phyloP scores from a whole-genome alignment of 2,329 filamentous ascomycete genomes.

The Talaromyces sp. region DNA sequence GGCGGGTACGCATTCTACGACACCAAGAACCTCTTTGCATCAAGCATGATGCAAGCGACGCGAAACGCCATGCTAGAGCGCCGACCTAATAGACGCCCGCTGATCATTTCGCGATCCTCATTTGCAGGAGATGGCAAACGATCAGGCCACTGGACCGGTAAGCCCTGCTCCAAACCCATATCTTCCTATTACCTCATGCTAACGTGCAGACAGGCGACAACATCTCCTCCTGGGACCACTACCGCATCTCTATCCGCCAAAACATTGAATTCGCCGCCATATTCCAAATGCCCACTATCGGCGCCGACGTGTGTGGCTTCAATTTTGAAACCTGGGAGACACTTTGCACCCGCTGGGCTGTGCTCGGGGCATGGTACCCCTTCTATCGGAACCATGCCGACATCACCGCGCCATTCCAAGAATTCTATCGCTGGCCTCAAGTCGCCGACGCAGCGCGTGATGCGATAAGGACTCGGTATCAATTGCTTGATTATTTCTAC shows the following conservation, averaged over 20 bases:
- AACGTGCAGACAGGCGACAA: slow-evolving; percentile 50
- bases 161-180: not conserved
- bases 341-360: slow-evolving; percentile 71
- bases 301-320: slow-evolving; percentile 76
- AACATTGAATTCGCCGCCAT: slow-evolving; percentile 61
- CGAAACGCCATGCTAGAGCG: slow-evolving; percentile 63
- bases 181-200: no score
- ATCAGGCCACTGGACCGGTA: slow-evolving; percentile 51
- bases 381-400: slow-evolving; percentile 75
- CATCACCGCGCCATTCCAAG: slow-evolving; percentile 54
- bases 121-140: slow-evolving; percentile 67
- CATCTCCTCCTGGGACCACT: slow-evolving; percentile 55
- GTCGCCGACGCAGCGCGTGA: slow-evolving; percentile 63
- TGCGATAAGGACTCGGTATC: slow-evolving; percentile 68
- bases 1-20: slow-evolving; percentile 67
- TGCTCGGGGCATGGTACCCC: slow-evolving; percentile 67
- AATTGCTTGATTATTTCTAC: slow-evolving; percentile 74
- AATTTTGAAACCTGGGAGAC: slow-evolving; percentile 63
- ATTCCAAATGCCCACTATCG: slow-evolving; percentile 66
- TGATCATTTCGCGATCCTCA: slow-evolving; percentile 72
- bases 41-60: slow-evolving; percentile 59
- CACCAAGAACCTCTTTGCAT: slow-evolving; percentile 70
- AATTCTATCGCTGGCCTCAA: slow-evolving; percentile 67
- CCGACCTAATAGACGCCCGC: slow-evolving; percentile 60
- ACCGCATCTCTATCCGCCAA: slow-evolving; percentile 56